Evolutionary conservation across 257 asterid genomes (phyloP).

Genomic region (Paraleonurus japonicus): DNA sequence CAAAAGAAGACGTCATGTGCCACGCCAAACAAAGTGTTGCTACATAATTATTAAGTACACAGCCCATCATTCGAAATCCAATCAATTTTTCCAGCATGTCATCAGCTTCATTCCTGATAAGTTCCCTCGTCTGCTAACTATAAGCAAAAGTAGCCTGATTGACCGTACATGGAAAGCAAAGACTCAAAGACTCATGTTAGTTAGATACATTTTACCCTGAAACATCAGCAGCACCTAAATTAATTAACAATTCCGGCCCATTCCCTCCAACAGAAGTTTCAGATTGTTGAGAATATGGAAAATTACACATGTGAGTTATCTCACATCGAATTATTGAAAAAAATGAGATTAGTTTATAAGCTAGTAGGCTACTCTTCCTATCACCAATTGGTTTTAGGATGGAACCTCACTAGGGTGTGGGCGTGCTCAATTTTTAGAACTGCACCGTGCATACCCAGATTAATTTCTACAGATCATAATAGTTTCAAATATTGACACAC

Average conservation of each 20-base stretch:
- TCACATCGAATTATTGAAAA: no score
- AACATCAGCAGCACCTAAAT: neutral
- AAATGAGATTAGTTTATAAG: no score
- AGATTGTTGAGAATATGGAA: no score
- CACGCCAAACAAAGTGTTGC: neutral
- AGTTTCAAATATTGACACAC: neutral
- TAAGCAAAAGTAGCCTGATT: neutral
- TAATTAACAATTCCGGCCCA: neutral
- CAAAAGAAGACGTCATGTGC: neutral
- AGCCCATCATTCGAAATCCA: neutral
- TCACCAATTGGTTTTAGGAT: no score
- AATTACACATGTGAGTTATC: no score
- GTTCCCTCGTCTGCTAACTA: neutral
- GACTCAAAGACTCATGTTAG: neutral
- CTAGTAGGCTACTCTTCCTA: no score
- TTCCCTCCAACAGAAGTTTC: conserved; percentile 5
- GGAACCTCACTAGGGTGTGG: no score
- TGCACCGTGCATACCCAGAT: no score
- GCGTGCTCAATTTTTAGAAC: no score
- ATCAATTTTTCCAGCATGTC: neutral
- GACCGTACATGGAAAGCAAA: neutral
- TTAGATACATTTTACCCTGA: neutral
- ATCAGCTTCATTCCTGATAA: neutral
- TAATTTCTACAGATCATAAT: no score
- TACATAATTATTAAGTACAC: neutral